Conservation (phyloP, 192 early-diverging fungal genomes). For the Rhizophagus clarus region DNA sequence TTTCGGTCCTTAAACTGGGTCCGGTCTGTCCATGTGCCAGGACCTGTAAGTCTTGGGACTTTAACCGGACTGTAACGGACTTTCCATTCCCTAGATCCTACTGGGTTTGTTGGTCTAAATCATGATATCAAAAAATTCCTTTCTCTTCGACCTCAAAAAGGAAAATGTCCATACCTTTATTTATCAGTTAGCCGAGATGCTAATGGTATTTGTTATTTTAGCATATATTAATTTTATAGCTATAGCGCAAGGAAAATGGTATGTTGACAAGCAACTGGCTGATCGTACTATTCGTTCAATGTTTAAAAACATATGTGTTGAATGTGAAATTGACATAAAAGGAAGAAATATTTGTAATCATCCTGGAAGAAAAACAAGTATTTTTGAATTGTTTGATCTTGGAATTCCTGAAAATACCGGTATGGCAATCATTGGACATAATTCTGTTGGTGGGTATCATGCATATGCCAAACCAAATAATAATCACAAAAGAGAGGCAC, state of each 20-base stretch:
- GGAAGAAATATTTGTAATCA: neutral
- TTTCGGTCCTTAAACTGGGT: too few species aligned
- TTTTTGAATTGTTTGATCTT: neutral
- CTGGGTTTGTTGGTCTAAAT: too few species aligned
- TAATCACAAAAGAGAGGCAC: too few species aligned
- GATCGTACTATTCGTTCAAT: neutral
- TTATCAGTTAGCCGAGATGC: neutral
- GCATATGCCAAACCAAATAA: neutral
- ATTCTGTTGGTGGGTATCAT: neutral
- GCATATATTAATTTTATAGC: neutral
- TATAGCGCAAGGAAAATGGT: conserved; percentile 3
- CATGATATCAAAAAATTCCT: too few species aligned
- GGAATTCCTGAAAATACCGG: conserved; percentile 3
- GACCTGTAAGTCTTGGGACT: too few species aligned
- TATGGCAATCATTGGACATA: neutral
- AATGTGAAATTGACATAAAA: neutral
- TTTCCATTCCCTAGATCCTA: too few species aligned
- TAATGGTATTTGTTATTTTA: too few species aligned
- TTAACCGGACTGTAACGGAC: too few species aligned
- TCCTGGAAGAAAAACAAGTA: too few species aligned
- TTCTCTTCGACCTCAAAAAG: neutral
- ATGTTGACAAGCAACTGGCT: neutral
- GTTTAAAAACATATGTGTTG: neutral
- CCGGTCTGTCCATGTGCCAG: too few species aligned
- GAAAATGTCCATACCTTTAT: neutral